Conservation (phyloP, 2,329 filamentous ascomycete genomes). For the Rugonectria rugulosa region DNA sequence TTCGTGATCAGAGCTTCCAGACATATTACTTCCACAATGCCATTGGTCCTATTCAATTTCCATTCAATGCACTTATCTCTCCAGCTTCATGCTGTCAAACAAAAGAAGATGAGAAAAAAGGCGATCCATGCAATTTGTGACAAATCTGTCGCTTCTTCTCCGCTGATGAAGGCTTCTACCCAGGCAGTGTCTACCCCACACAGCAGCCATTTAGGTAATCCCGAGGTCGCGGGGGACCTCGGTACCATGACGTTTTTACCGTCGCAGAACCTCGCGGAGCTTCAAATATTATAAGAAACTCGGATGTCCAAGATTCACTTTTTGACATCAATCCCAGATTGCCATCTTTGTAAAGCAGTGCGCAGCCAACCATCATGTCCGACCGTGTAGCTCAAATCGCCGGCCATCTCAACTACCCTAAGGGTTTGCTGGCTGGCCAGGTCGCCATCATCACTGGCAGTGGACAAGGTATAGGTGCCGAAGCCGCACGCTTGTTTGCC, state of each 20-base stretch:
- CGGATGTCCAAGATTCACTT: no score
- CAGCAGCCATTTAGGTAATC: conserved; percentile 19
- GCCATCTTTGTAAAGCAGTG: no score
- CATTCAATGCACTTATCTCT: no score
- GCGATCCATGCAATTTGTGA: no score
- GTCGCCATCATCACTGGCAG: conserved; percentile 88
- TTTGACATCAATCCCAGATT: no score
- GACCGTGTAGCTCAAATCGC: conserved; percentile 75
- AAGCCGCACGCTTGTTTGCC: conserved; percentile 81
- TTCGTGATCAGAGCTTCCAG: no score
- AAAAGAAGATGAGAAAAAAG: background rate
- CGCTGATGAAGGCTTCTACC: conserved; percentile 2
- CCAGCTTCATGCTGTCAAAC: no score
- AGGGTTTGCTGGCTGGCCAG: conserved; percentile 80
- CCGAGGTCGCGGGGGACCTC: conserved; percentile 38
- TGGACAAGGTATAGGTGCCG: conserved; percentile 88
- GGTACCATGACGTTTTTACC: conserved; percentile 25
- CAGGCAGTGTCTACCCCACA: conserved; percentile 37
- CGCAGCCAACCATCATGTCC: conserved; percentile 43
- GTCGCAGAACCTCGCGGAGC: no score
- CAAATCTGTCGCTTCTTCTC: no score
- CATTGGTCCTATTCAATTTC: background rate
- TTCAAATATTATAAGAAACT: conserved; percentile 3
- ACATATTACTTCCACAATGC: no score
- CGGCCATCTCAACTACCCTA: conserved; percentile 82